Evolutionary conservation across 768 basidiomycete genomes (phyloP).

Genomic region (Panus rudis): DNA sequence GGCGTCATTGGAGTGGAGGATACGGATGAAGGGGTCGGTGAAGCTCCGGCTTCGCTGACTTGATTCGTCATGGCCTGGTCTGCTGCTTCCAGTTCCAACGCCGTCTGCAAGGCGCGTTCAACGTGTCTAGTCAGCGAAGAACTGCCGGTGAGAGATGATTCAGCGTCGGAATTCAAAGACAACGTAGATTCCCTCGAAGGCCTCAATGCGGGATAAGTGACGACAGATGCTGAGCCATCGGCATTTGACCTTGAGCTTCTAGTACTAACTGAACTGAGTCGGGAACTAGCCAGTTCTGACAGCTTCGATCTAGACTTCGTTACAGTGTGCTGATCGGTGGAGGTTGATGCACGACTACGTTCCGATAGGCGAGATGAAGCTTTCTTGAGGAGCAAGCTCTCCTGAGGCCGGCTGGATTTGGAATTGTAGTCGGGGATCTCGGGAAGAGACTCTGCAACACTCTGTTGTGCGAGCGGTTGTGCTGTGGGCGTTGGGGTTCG

Average conservation of each 20-base stretch:
- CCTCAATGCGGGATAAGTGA: slow-evolving; percentile 65
- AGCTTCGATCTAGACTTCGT: slow-evolving; percentile 50
- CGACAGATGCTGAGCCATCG: slow-evolving; percentile 51
- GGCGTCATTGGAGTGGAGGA: not conserved
- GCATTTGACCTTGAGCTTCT: slow-evolving; percentile 49
- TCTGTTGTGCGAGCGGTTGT: not conserved
- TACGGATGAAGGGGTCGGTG: not conserved
- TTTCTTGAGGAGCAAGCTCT: slow-evolving; percentile 12
- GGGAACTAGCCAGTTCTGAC: slow-evolving; percentile 59
- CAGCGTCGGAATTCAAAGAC: slow-evolving; percentile 13
- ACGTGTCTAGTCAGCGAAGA: slow-evolving; percentile 57
- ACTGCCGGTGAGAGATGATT: slow-evolving; percentile 17
- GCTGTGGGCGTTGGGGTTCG: slow-evolving; percentile 30
- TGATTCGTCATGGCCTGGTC: slow-evolving; percentile 27
- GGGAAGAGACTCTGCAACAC: slow-evolving; percentile 24
- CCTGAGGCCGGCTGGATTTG: slow-evolving; percentile 30
- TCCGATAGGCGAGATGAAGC: slow-evolving; percentile 3
- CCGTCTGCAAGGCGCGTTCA: slow-evolving; percentile 59
- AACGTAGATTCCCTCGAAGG: slow-evolving; percentile 53
- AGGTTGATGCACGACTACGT: no score
- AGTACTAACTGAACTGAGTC: slow-evolving; percentile 41
- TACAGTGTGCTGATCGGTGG: not conserved
- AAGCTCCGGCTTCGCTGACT: no score
- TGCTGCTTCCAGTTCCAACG: slow-evolving; percentile 52
- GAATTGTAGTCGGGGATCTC: slow-evolving; percentile 49